Evolutionary conservation across 116 monocot species (phyloP).

Genomic region (Dioscorea cayenensis): DNA sequence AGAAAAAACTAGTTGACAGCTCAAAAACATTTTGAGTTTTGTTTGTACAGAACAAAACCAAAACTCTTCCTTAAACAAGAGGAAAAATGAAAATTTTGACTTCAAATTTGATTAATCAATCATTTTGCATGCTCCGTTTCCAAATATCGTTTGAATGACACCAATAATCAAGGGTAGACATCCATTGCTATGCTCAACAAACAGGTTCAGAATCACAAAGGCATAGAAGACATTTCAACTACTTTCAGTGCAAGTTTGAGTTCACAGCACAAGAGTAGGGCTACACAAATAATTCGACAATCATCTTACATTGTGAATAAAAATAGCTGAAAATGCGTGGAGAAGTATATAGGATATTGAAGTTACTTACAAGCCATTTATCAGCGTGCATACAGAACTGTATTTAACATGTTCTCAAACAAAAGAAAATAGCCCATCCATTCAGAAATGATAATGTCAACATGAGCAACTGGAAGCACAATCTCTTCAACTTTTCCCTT

Average conservation of each 20-base stretch:
- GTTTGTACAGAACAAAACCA: too few relatives aligned
- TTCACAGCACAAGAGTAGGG: too few relatives aligned
- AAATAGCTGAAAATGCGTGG: neutral
- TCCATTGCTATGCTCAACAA: too few relatives aligned
- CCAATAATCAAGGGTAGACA: too few relatives aligned
- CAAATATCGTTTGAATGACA: too few relatives aligned
- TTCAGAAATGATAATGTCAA: conserved; percentile 87
- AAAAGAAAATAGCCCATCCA: conserved; percentile 99
- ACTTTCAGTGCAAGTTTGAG: neutral
- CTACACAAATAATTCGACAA: neutral
- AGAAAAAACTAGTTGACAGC: too few relatives aligned
- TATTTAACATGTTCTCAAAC: conserved; percentile 93
- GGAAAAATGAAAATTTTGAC: too few relatives aligned
- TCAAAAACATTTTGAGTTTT: too few relatives aligned
- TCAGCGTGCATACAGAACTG: conserved; percentile 93
- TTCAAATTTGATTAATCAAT: too few relatives aligned
- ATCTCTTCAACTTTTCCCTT: conserved; percentile 96
- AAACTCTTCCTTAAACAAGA: too few relatives aligned
- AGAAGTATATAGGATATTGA: neutral
- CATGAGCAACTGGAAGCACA: conserved; percentile 68
- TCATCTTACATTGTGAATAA: neutral
- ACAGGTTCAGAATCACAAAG: too few relatives aligned
- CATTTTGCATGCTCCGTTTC: too few relatives aligned
- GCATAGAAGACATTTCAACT: neutral
- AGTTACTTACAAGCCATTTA: conserved; percentile 88